Evolutionary conservation across 129 eudicot genomes (phyloP).

Genomic region (Flaveria sonorensis): DNA sequence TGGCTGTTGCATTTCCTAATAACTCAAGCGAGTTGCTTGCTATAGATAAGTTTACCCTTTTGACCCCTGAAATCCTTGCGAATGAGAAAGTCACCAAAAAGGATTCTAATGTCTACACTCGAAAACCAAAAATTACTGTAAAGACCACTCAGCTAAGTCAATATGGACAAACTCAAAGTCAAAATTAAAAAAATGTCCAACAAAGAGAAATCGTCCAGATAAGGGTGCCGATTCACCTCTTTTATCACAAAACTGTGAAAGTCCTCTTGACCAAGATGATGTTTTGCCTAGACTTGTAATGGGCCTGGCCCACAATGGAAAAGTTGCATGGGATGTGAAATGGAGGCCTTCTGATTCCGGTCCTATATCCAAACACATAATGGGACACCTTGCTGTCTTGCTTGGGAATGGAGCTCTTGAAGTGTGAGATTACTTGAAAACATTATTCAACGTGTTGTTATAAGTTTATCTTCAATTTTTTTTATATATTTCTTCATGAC

Average conservation of each 20-base stretch:
- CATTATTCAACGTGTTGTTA: background rate
- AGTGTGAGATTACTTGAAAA: constrained; percentile 65
- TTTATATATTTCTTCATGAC: constrained; percentile 1
- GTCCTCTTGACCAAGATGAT: constrained; percentile 40
- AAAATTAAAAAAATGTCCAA: constrained; percentile 28
- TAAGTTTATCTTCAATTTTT: background rate
- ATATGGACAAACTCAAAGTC: constrained; percentile 27
- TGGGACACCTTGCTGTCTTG: constrained; percentile 94
- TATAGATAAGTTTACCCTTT: constrained; percentile 11
- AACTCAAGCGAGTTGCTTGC: constrained; percentile 17
- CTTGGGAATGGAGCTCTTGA: constrained; percentile 96
- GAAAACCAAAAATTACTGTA: constrained; percentile 16
- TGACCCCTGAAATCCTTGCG: constrained; percentile 22
- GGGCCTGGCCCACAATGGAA: constrained; percentile 93
- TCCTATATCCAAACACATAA: constrained; percentile 42
- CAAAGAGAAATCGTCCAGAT: constrained; percentile 12
- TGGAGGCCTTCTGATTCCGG: constrained; percentile 62
- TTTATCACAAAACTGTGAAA: constrained; percentile 18
- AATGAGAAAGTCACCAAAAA: constrained; percentile 7
- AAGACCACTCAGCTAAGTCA: constrained; percentile 17
- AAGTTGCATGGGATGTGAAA: constrained; percentile 96
- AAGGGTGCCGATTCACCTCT: constrained; percentile 21
- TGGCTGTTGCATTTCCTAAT: constrained; percentile 36
- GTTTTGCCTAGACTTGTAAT: constrained; percentile 81
- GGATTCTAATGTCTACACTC: background rate